Percentiles rank a stretch among this genome's conserved stretches.
phyloP scores from a whole-genome alignment of 1,284 basidiomycete genomes.

The Naganishia sp. region DNA sequence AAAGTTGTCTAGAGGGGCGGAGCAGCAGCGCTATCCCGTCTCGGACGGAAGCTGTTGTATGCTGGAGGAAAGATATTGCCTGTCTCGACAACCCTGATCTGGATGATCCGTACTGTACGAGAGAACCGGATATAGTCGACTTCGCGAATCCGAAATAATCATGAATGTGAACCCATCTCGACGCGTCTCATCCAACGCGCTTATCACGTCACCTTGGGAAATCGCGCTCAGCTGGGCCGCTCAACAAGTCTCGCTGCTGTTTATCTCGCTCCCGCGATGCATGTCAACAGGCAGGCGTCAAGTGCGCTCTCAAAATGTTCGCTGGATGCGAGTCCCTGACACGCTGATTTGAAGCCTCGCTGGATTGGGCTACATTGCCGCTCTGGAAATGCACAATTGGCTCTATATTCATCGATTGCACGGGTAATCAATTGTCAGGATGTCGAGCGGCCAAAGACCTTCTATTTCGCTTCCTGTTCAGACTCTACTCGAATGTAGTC shows the following conservation, averaged over 20 bases:
- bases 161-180: constrained; percentile 4
- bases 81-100: background rate
- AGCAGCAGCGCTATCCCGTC: no score
- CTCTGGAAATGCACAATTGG: background rate
- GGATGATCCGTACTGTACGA: no score
- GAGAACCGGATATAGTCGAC: no score
- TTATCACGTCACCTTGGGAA: background rate
- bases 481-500: constrained; percentile 36
- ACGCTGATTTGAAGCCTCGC: no score
- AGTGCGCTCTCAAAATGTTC: no score
- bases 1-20: background rate
- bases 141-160: no score
- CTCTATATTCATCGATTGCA: background rate
- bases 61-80: background rate
- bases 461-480: background rate
- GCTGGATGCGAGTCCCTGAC: no score
- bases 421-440: background rate
- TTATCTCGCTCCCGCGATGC: no score
- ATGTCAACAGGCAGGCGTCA: no score
- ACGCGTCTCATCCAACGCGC: constrained; percentile 10
- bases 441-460: background rate
- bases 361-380: background rate
- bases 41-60: no score
- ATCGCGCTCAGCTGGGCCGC: no score
- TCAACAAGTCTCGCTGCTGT: no score